These are phyloP conservation scores for Lactarius tabidus DNA, from an alignment of 768 basidiomycete species.

Conservation along the genomic window DNA sequence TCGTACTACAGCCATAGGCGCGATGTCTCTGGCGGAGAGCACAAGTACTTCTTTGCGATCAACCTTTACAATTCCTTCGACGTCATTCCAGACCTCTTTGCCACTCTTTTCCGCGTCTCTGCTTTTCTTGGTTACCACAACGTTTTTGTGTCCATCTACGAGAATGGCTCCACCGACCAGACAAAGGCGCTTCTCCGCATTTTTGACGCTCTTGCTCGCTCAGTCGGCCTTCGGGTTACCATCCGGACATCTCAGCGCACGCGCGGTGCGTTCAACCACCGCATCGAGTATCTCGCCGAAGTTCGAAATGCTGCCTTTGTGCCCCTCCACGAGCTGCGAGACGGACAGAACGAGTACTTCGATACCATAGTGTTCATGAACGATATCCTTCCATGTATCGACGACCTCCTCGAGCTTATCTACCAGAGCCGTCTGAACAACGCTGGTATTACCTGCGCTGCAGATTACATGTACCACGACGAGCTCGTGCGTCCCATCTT, in stretches of 20 bases:
- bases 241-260: constrained; percentile 92
- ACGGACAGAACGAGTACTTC: constrained; percentile 89
- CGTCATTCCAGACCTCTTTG: constrained; percentile 94
- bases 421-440: constrained; percentile 92
- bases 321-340: constrained; percentile 90
- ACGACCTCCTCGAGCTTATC: constrained; percentile 96
- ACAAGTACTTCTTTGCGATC: constrained; percentile 99
- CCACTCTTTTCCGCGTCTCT: constrained; percentile 91
- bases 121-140: constrained; percentile 95
- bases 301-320: constrained; percentile 98
- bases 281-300: constrained; percentile 99
- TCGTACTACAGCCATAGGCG: constrained; percentile 34
- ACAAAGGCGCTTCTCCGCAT: constrained; percentile 95
- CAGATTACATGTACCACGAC: constrained; percentile 99
- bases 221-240: constrained; percentile 87
- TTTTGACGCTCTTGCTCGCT: constrained; percentile 87
- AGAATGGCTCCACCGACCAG: constrained; percentile 98
- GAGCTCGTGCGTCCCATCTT: constrained; percentile 60
- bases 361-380: constrained; percentile 99
- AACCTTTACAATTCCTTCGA: constrained; percentile 99
- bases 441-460: constrained; percentile 96
- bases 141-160: constrained; percentile 97
- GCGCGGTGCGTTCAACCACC: constrained; percentile 95
- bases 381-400: constrained; percentile 96
- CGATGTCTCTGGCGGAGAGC: constrained; percentile 49